Evolutionary conservation across 116 monocot genomes (phyloP).

Genomic region (Phalaenopsis hybrid): DNA sequence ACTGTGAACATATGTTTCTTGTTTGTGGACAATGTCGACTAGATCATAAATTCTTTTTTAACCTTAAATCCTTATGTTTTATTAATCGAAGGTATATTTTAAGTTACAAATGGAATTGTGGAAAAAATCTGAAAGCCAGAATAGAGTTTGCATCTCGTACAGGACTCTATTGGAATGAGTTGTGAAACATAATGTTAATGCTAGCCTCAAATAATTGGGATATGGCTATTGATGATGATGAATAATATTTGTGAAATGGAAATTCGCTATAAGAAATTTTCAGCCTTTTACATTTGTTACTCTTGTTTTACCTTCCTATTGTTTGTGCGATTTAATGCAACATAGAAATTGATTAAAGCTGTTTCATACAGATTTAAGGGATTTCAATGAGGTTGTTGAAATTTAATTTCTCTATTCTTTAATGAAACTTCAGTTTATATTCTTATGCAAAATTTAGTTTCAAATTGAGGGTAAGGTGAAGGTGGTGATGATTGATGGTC

Average conservation of each 20-base stretch:
- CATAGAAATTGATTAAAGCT: background rate
- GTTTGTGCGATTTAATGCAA: background rate
- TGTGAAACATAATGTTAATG: background rate
- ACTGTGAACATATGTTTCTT: no score
- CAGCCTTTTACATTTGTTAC: background rate
- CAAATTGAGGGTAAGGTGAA: background rate
- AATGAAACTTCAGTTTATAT: background rate
- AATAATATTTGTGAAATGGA: background rate
- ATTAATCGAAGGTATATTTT: no score
- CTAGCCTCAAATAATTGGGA: background rate
- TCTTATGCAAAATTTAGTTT: background rate
- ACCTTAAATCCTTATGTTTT: no score
- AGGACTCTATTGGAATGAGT: background rate
- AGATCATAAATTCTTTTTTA: no score
- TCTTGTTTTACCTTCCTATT: background rate
- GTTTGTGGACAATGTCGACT: no score
- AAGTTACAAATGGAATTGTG: no score
- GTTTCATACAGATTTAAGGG: background rate
- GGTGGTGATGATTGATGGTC: background rate
- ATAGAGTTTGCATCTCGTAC: background rate
- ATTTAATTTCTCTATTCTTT: background rate
- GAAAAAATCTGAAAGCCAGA: background rate
- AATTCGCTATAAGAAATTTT: background rate
- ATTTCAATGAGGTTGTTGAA: background rate
- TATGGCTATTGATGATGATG: background rate